Evolutionary conservation across 495 filamentous ascomycete genomes (phyloP), one percentile per base, ranked within the genome.

Genomic region (Trichoderma parareesei): DNA sequence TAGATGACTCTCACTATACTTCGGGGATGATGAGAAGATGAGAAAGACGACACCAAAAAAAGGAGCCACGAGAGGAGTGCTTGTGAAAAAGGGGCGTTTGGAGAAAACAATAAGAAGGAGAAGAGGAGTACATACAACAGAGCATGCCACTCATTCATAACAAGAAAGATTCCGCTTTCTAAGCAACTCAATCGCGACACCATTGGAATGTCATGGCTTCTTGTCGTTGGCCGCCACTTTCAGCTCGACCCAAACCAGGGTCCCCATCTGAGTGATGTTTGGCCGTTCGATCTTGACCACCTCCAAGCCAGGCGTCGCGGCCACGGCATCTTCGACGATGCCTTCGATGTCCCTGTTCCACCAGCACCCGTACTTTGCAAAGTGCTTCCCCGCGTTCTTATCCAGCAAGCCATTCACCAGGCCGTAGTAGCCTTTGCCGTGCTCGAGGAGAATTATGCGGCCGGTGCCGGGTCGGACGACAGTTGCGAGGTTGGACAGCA

Each of bases 311-410:
- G 89, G 92, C 67, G 92, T 84, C 67, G 81, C 64, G 63, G 66
- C 46, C 37, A 69, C 72, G 6, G 78, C 78, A 42, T 74, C 75
- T 41, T 67, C 75, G 46, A 97, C 85, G 72, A 98, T 84, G 64
- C 74, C 75, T 65, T 88, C 90, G 64, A 98, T 88, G 80, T 98
- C 94, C 62, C 91, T 80, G 76, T 98, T 98, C 87, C 90, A 96
- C 93, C 93, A 98, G 78, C 94, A 98, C 9, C 95, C 94, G 81
- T 92, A 91, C 61, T 84, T 82, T 65, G 86, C 81, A 53, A 92
- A 93, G 82, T 98, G 94, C 41, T 77, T 78, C 20, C 84, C 78
- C 4, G 95, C 95, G 67, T 85, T 75, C 66, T 84, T 82, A 76
- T 98, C 94, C 70, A 99, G 73, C 14, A 90, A 70, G 2, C 75